Evolutionary conservation across 768 basidiomycete genomes (phyloP), one percentile per base, ranked within the genome.

Genomic region (Kwoniella sp.): DNA sequence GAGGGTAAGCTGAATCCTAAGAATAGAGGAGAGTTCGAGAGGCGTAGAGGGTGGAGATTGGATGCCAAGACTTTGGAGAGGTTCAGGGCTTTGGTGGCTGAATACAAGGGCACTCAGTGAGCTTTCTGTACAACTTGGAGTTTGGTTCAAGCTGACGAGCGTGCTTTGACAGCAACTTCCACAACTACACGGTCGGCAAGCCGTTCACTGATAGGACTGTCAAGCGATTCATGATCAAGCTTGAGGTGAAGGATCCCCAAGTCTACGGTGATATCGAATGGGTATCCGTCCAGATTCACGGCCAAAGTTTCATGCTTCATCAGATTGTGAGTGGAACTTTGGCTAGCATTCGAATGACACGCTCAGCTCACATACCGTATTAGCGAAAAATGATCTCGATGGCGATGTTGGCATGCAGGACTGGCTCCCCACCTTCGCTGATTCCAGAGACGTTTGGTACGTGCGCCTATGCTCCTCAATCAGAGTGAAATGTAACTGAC

Each of bases 221-320:
- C 70, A 85, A 88, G 70, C 84, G 96, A n/a, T 85, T 86, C 77
- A 94, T 99, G 88, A 90, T 91, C 70, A 85, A 83, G 55, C 87
- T 98, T 1, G 88, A 91, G 80, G 95, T 91, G 17, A 82, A 85
- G 6, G 90, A 95, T 54, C 94, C 95, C n/a, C 86, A 85, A 2
- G 89, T 95, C 1, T 88, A 92, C 65, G 92, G 90, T 22, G 88
- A 88, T 40, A 94, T 90, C 1, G 95, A 99, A 75, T 98, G 95
- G 94, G 86, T 98, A 48, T 90, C 89, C 49, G 88, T 98, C 21
- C 83, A 90, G 64, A 89, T 96, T 77, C 92, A 98, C 76, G 96
- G 95, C 0, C 96, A 99, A 80, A 93, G 91, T 71, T 99, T 99
- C 80, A 98, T 99, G 96, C 81, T 99, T 58, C 95, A 99, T 79